Evolutionary conservation across 495 filamentous ascomycete genomes (phyloP).

Genomic region (Talaromyces wortmannii): DNA sequence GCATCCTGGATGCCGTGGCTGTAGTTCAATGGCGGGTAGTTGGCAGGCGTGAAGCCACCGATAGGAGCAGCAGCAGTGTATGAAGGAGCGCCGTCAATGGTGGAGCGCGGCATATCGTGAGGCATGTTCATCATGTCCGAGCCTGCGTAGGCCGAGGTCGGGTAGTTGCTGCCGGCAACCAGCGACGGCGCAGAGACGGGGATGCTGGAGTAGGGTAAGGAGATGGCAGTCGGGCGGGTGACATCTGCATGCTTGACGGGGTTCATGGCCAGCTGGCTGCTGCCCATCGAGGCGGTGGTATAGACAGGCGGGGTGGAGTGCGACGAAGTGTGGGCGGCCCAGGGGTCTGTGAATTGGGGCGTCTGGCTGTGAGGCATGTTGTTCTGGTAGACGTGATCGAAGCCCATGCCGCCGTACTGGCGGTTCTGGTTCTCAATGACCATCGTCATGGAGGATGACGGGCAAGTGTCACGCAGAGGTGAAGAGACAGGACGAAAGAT

Average conservation of each 20-base stretch:
- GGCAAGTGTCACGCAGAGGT: neutral
- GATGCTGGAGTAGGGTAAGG: slow-evolving; percentile 67
- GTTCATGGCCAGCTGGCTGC: slow-evolving; percentile 46
- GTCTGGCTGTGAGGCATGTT: slow-evolving; percentile 58
- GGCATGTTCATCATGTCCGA: slow-evolving; percentile 67
- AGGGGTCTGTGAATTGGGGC: slow-evolving; percentile 92
- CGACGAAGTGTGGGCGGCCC: slow-evolving; percentile 56
- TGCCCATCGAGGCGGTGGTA: slow-evolving; percentile 46
- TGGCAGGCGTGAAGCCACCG: slow-evolving; percentile 56
- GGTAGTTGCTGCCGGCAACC: slow-evolving; percentile 63
- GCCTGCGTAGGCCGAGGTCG: slow-evolving; percentile 54
- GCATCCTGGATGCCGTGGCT: slow-evolving; percentile 52
- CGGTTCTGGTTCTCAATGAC: slow-evolving; percentile 85
- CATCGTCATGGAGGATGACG: slow-evolving; percentile 62
- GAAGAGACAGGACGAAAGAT: too few relatives aligned
- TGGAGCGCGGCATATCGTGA: slow-evolving; percentile 57
- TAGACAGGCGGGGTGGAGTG: slow-evolving; percentile 49
- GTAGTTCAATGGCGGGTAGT: slow-evolving; percentile 50
- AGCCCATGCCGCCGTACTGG: slow-evolving; percentile 69
- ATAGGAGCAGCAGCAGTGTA: slow-evolving; percentile 63
- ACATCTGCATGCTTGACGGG: slow-evolving; percentile 50
- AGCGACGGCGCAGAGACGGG: slow-evolving; percentile 66
- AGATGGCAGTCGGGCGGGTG: slow-evolving; percentile 53
- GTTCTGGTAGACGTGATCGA: slow-evolving; percentile 70
- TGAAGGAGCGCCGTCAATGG: slow-evolving; percentile 51